Percentiles rank a stretch among this genome's conserved stretches.
phyloP scores from a whole-genome alignment of 1,139 yeast species.

The Yamadazyma oceani region DNA sequence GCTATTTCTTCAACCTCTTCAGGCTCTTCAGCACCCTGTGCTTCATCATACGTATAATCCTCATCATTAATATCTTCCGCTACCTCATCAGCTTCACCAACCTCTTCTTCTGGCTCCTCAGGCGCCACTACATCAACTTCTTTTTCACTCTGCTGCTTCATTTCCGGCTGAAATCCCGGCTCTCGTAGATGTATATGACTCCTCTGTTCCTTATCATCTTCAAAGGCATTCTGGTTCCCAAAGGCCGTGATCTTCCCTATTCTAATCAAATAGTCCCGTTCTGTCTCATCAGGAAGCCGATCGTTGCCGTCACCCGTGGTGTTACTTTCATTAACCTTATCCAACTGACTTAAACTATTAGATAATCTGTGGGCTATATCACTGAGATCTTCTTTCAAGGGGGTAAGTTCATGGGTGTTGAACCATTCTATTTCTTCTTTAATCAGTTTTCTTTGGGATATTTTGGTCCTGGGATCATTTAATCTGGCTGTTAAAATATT shows the following conservation, averaged over 20 bases:
- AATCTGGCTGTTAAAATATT: conserved; percentile 49
- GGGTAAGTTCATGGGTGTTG: conserved; percentile 50
- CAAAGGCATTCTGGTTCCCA: conserved; percentile 66
- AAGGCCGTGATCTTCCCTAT: conserved; percentile 96
- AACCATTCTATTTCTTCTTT: conserved; percentile 56
- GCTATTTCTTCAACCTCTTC: conserved; percentile 17
- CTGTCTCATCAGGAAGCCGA: conserved; percentile 65
- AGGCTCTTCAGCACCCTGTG: conserved; percentile 17
- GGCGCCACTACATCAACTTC: background rate
- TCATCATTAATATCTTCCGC: conserved; percentile 1
- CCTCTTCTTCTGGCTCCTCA: conserved; percentile 1
- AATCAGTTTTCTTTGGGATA: conserved; percentile 62
- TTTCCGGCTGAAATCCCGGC: conserved; percentile 20
- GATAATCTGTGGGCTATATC: conserved; percentile 64
- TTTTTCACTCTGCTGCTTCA: no score
- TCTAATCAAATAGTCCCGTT: conserved; percentile 76
- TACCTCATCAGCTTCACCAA: conserved; percentile 1
- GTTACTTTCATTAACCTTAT: conserved; percentile 13
- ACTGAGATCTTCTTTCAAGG: conserved; percentile 55
- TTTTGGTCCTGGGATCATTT: conserved; percentile 54
- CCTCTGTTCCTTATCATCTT: conserved; percentile 21
- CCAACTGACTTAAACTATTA: conserved; percentile 24
- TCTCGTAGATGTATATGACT: conserved; percentile 37
- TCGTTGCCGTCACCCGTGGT: conserved; percentile 22
- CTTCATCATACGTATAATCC: conserved; percentile 10